Conservation (phyloP, 139 green algal genomes). For the Nannochloris sp. region DNA sequence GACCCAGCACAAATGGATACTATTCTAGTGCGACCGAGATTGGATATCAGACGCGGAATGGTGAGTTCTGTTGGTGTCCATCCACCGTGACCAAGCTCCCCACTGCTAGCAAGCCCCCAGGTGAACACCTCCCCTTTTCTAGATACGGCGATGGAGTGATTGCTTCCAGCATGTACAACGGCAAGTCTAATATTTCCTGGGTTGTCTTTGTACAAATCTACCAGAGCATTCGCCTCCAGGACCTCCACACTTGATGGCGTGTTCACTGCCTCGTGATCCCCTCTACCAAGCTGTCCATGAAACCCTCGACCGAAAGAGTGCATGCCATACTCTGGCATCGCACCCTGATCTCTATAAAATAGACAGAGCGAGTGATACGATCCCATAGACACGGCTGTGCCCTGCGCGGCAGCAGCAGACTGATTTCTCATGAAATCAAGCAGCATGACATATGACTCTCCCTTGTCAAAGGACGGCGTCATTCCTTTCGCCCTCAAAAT, state of each 20-base stretch:
- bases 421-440: constrained; percentile 62
- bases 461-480: constrained; percentile 42
- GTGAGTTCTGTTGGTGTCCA: constrained; percentile 52
- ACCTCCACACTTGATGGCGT: constrained; percentile 22
- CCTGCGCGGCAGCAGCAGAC: constrained; percentile 51
- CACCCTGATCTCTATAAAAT: constrained; percentile 14
- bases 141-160: constrained; percentile 50
- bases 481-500: constrained; percentile 56
- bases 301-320: constrained; percentile 50
- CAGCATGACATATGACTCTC: constrained; percentile 48
- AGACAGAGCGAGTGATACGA: constrained; percentile 58
- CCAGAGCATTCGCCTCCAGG: constrained; percentile 26
- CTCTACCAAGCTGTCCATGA: constrained; percentile 67
- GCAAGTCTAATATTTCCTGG: constrained; percentile 36
- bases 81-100: constrained; percentile 61
- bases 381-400: constrained; percentile 53
- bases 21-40: constrained; percentile 39
- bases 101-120: constrained; percentile 64
- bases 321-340: constrained; percentile 19
- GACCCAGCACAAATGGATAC: constrained; percentile 53
- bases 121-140: constrained; percentile 60
- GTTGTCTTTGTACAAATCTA: constrained; percentile 9
- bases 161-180: constrained; percentile 53
- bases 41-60: constrained; percentile 24
- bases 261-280: constrained; percentile 26